Evolutionary conservation across 1,284 basidiomycete species (phyloP).

Genomic region (Peniophora sp.): DNA sequence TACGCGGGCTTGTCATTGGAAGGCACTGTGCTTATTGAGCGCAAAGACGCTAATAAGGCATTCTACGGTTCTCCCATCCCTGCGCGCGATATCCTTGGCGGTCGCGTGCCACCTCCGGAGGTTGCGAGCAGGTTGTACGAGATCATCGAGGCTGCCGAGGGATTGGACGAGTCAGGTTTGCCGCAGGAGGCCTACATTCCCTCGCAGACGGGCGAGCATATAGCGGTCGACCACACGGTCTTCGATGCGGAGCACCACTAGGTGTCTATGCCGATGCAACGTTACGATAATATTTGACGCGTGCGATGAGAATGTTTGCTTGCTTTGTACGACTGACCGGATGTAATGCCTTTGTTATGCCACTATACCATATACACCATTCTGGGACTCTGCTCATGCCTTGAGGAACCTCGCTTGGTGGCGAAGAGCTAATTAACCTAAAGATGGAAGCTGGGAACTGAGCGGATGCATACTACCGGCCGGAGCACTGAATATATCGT

Average conservation of each 20-base stretch:
- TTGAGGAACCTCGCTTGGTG: no score
- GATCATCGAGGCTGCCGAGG: constrained; percentile 86
- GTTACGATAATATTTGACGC: no score
- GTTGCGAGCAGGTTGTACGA: constrained; percentile 92
- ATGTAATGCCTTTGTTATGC: no score
- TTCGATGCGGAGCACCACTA: constrained; percentile 56
- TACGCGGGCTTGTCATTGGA: constrained; percentile 95
- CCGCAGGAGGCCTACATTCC: constrained; percentile 82
- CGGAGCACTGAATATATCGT: no score
- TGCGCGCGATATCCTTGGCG: constrained; percentile 83
- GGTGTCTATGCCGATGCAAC: no score
- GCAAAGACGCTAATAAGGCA: constrained; percentile 89
- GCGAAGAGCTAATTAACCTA: no score
- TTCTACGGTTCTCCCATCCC: constrained; percentile 94
- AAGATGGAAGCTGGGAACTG: no score
- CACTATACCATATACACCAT: no score
- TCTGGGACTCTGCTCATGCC: no score
- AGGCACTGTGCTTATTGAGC: constrained; percentile 90
- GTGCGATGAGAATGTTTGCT: no score
- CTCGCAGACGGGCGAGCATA: constrained; percentile 51
- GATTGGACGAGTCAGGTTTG: constrained; percentile 70
- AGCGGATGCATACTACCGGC: no score
- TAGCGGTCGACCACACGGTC: constrained; percentile 41
- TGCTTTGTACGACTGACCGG: no score
- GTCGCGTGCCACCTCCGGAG: constrained; percentile 93